Evolutionary conservation across 345 rosid genomes (phyloP), one percentile per base, ranked within the genome.

Genomic region (Dimocarpus longan): DNA sequence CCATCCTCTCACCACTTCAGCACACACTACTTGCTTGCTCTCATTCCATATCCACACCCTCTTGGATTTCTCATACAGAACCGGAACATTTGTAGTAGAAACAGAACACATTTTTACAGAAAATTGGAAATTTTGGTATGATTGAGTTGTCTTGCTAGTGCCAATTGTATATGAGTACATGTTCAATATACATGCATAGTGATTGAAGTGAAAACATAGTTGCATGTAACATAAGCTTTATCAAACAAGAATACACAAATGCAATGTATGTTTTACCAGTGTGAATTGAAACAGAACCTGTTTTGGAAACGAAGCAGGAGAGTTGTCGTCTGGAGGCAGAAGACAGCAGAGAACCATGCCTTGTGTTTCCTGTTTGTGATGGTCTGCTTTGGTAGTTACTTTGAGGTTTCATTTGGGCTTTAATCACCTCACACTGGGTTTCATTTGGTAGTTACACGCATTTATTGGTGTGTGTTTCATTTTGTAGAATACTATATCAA

Each of bases 1-100:
- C 98, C 98, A 95, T 1, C 98, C 98, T 76, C 97, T 87, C 85
- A 93, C 97, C 7, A 95, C 98, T 10, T 98, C 91, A 80, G 87
- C 85, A 15, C 93, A 88, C 95, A 93, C 92, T 5, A 92, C 95
- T 42, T 88, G 86, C 85, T 91, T 91, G 81, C 79, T 87, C 81
- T 90, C 85, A 11, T 92, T 95, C 94, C 95, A 93, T 69, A 93
- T 81, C 97, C 98, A 95, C 39, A 93, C 93, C 80, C 79, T 83
- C 91, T 95, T 92, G 28, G 88, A 76, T 57, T 70, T 68, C 76
- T 82, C 86, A 69, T 77, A 87, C 28, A 63, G 73, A n/a, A 44
- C 37, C 66, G 77, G 71, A 54, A 87, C n/a, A 56, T 76, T 60
- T 19, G 71, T 13, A 9, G 73, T 52, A 46, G 82, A 78, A 70